Evolutionary conservation across 2,329 filamentous ascomycete species (phyloP).

Genomic region (Xylaria sp.): DNA sequence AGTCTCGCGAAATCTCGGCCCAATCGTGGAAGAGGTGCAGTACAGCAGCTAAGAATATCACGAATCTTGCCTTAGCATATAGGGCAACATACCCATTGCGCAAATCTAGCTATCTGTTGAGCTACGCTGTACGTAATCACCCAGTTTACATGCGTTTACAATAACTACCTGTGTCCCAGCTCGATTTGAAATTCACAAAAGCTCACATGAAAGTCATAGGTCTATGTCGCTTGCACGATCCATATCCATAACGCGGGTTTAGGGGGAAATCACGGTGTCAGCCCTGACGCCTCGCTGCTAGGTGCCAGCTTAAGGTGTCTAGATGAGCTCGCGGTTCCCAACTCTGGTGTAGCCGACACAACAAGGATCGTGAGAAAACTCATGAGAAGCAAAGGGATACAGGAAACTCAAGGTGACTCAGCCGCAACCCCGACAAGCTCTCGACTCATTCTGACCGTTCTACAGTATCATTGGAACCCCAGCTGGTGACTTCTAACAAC

Average conservation of each 20-base stretch:
- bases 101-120: background rate
- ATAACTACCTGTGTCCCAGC: background rate
- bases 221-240: background rate
- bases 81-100: background rate
- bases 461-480: background rate
- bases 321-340: background rate
- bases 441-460: background rate
- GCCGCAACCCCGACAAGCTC: background rate
- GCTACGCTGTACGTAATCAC: background rate
- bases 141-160: background rate
- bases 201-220: background rate
- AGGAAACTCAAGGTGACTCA: background rate
- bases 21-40: background rate
- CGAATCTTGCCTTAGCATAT: background rate
- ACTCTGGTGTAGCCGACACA: background rate
- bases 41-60: background rate
- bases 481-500: background rate
- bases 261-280: background rate
- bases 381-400: constrained; percentile 3
- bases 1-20: background rate
- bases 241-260: background rate
- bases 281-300: background rate
- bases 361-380: background rate
- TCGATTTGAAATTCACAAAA: background rate
- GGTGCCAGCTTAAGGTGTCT: background rate